phyloP scores from a whole-genome alignment of 2,329 filamentous ascomycete genomes.

The Fusarium nanum region DNA sequence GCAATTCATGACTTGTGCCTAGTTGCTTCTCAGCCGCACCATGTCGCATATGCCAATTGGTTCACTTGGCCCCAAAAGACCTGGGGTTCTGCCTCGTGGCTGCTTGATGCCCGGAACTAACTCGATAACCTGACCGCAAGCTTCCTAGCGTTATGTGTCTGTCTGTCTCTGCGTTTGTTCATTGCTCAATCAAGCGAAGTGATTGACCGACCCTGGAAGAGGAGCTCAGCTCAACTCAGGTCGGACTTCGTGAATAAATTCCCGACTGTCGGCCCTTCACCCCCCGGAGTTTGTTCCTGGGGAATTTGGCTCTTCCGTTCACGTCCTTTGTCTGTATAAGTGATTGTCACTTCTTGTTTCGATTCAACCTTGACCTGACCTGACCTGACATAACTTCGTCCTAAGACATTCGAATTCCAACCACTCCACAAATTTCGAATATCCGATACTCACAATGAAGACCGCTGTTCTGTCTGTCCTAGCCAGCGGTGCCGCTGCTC shows the following conservation, averaged over 20 bases:
- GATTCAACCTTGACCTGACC: background rate
- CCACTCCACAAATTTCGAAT: slow-evolving; percentile 1
- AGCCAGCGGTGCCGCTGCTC: slow-evolving; percentile 45
- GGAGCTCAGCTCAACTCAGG: slow-evolving; percentile 22
- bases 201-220: slow-evolving; percentile 31
- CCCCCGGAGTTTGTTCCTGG: slow-evolving; percentile 9
- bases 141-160: slow-evolving; percentile 33
- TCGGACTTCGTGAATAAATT: slow-evolving; percentile 34
- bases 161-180: slow-evolving; percentile 15
- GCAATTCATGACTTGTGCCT: slow-evolving; percentile 20
- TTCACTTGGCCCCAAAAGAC: background rate
- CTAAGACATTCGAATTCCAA: slow-evolving; percentile 10
- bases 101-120: slow-evolving; percentile 26
- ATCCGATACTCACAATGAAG: slow-evolving; percentile 41
- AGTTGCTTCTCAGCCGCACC: slow-evolving; percentile 44
- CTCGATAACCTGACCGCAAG: slow-evolving; percentile 30
- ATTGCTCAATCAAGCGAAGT: slow-evolving; percentile 27
- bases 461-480: slow-evolving; percentile 35
- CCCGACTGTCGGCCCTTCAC: slow-evolving; percentile 16
- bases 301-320: slow-evolving; percentile 13
- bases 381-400: background rate
- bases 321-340: slow-evolving; percentile 17
- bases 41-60: slow-evolving; percentile 33
- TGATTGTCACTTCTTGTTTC: slow-evolving; percentile 14
- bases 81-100: slow-evolving; percentile 40